Evolutionary conservation across 2,329 filamentous ascomycete genomes (phyloP).

Genomic region (Monilinia polystroma): DNA sequence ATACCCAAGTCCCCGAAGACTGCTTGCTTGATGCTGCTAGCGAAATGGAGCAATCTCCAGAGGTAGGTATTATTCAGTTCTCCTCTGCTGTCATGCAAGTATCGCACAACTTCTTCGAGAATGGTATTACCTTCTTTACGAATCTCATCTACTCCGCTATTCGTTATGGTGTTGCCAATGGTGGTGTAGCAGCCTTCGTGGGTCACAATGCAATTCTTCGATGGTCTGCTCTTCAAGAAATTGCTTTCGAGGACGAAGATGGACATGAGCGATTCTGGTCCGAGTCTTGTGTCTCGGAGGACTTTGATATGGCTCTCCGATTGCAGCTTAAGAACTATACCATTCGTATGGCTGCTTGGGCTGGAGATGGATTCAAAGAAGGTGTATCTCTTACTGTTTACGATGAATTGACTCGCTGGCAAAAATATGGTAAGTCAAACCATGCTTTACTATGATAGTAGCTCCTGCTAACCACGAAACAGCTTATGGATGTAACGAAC

Average conservation of each 20-base stretch:
- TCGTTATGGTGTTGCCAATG: conserved; percentile 65
- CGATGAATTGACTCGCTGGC: conserved; percentile 69
- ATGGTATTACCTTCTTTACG: conserved; percentile 73
- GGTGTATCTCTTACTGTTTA: conserved; percentile 72
- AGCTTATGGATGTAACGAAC: conserved; percentile 67
- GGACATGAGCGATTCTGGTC: conserved; percentile 67
- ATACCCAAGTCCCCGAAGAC: conserved; percentile 66
- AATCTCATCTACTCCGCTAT: conserved; percentile 75
- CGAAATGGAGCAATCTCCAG: conserved; percentile 69
- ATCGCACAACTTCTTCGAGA: conserved; percentile 69
- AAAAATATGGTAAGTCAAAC: conserved; percentile 53
- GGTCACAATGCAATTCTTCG: conserved; percentile 75
- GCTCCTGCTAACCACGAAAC: neutral
- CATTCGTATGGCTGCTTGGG: conserved; percentile 67
- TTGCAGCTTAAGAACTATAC: conserved; percentile 68
- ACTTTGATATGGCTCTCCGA: conserved; percentile 73
- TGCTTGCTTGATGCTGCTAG: conserved; percentile 67
- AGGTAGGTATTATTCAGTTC: conserved; percentile 72
- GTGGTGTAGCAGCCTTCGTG: conserved; percentile 68
- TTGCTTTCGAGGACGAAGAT: conserved; percentile 53
- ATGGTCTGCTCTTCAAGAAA: conserved; percentile 62
- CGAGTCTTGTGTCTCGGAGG: conserved; percentile 71
- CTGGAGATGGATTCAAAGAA: conserved; percentile 68
- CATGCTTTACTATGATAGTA: neutral
- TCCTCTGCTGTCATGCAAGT: conserved; percentile 76